A percentile compares a stretch with the other conserved stretches of the same genome.
These are phyloP conservation scores for Solanum arcanum DNA, from an alignment of 257 asterid species.

Conservation along the genomic window DNA sequence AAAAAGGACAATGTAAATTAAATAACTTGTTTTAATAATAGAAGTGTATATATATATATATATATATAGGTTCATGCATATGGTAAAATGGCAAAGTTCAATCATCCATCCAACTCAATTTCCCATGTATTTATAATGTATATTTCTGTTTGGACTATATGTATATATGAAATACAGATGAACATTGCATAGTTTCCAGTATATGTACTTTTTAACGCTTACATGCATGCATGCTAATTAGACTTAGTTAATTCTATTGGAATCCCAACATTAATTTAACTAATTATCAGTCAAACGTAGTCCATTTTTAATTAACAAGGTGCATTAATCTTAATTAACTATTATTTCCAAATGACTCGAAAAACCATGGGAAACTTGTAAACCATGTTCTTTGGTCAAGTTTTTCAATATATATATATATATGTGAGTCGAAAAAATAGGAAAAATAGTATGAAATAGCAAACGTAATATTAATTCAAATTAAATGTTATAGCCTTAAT, in stretches of 20 bases:
- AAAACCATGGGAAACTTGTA: not conserved
- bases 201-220: not conserved
- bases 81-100: not conserved
- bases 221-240: not conserved
- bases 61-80: not conserved
- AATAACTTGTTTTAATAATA: not conserved
- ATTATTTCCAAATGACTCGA: not conserved
- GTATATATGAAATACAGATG: not conserved
- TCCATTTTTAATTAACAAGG: not conserved
- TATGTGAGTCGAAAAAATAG: too few relatives aligned
- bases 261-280: not conserved
- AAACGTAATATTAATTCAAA: too few relatives aligned
- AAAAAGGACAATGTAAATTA: not conserved
- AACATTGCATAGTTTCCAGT: not conserved
- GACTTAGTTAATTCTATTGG: not conserved
- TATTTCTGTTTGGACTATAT: not conserved
- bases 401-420: not conserved
- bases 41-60: not conserved
- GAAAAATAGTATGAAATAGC: too few relatives aligned
- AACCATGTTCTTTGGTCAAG: not conserved
- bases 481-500: too few relatives aligned
- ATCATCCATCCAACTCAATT: not conserved
- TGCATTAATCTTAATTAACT: not conserved
- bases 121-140: not conserved
- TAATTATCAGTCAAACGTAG: not conserved